Base-by-base conservation (phyloP, 305 asterid species). In the Fraxinus nigra region DNA sequence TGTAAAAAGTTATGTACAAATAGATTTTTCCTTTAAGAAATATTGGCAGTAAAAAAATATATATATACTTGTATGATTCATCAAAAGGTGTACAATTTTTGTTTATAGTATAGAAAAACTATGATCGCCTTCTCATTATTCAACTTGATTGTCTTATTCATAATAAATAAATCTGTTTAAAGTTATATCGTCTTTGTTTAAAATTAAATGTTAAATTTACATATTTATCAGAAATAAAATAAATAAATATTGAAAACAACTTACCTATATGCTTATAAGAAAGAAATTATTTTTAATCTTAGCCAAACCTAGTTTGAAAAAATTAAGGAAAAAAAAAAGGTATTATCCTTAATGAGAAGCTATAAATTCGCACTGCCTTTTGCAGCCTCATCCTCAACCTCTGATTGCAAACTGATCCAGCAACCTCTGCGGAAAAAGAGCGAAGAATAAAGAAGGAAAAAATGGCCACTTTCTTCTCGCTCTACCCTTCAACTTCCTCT, bases 391-490 rank as follows among this genome's bases (percentile, higher is more conserved):
- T 82, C 85, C 79, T 37, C 70, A 10, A 75, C 43, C 84, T 72
- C 84, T 70, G 84, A 37, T 35, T 35, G 18, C 75, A 67, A 67
- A 11, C 73, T 10, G 73, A 67, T 22, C 79, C 75, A n/a, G 30
- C 14, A 22, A 13, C 33, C 32, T 18, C 24, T 26, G 16, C 13
- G 33, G 3, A 16, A 75, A 22, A 22, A 63, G 59, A 33, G 43
- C 13, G 16, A 78, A 32, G 77, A 76, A n/a, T 38, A 16, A 77
- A 37, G 28, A 28, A 56, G 54, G n/a, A 0, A 54, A 72, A 32
- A 75, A 94, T 94, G 98, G 85, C 90, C 6, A 82, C 92, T 79
- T 86, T 91, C 75, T 87, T 87, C 30, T 80, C 85, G 28, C 80
- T 84, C 51, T 48, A 73, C 86, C 84, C 91, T 78, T 72, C 87